phyloP scores from a whole-genome alignment of 139 green algal species.

The Volvox africanus region DNA sequence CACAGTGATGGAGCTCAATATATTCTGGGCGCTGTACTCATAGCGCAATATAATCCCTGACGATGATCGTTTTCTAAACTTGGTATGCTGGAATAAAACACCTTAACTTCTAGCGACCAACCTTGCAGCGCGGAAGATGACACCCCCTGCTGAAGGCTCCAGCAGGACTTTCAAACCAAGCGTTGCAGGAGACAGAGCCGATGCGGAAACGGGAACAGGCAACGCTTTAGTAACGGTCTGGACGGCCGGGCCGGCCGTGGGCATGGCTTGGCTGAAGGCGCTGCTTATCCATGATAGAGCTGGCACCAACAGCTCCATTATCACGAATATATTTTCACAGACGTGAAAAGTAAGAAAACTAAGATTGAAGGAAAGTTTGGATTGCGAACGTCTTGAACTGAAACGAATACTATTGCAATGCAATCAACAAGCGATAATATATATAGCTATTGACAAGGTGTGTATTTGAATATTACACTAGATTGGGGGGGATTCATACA shows the following conservation, averaged over 20 bases:
- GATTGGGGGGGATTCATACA: too few relatives aligned
- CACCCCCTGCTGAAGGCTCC: background rate
- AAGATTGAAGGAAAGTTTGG: background rate
- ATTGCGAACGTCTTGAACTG: background rate
- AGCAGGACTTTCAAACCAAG: conserved; percentile 24
- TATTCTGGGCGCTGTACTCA: too few relatives aligned
- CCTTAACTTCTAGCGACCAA: background rate
- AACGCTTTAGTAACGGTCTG: background rate
- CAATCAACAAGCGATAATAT: background rate
- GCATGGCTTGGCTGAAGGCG: background rate
- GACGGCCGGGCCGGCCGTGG: background rate
- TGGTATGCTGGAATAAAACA: too few relatives aligned
- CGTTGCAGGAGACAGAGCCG: background rate
- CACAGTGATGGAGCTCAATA: too few relatives aligned
- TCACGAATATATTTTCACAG: background rate
- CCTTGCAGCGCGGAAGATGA: conserved; percentile 36
- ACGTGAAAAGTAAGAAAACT: background rate
- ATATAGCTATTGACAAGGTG: background rate
- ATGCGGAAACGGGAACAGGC: background rate
- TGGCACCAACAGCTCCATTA: conserved; percentile 11
- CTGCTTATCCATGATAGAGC: background rate
- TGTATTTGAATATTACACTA: background rate
- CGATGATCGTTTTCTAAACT: too few relatives aligned
- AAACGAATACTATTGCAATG: background rate
- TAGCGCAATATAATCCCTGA: too few relatives aligned